Evolutionary conservation across 78 protist genomes (phyloP).

Genomic region (Protostelium mycophagum): DNA sequence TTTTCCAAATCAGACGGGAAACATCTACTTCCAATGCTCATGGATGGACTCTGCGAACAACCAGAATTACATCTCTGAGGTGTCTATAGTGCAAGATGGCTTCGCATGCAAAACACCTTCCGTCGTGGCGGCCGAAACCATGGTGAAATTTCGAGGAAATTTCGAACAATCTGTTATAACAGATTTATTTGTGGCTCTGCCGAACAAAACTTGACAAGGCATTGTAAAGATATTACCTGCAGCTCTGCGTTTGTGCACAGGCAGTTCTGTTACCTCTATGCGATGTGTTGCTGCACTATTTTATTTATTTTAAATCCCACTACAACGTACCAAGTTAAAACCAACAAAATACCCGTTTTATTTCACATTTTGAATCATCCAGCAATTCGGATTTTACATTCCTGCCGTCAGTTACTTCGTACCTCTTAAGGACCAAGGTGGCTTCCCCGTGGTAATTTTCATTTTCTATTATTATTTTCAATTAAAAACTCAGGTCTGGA

Average conservation of each 20-base stretch:
- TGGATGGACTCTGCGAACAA: neutral
- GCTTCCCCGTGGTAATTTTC: too few species aligned
- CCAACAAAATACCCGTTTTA: too few species aligned
- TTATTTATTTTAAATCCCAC: too few species aligned
- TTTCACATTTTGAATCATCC: neutral
- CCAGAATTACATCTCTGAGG: neutral
- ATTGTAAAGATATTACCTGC: too few species aligned
- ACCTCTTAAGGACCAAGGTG: neutral
- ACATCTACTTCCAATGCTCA: neutral
- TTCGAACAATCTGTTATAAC: too few species aligned
- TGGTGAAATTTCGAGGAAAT: neutral
- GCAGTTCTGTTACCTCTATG: too few species aligned
- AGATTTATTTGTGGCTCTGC: too few species aligned
- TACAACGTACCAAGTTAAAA: too few species aligned
- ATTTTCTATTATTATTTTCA: too few species aligned
- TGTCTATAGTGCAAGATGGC: neutral
- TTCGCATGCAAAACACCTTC: neutral
- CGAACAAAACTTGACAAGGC: too few species aligned
- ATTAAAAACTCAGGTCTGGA: neutral
- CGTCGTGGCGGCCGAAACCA: neutral
- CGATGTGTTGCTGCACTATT: too few species aligned
- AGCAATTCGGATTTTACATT: neutral
- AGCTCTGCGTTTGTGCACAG: too few species aligned
- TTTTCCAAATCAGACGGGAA: neutral
- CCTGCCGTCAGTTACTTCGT: neutral